Conservation (phyloP, 805 yeast species). For the Ogataea sp. region DNA sequence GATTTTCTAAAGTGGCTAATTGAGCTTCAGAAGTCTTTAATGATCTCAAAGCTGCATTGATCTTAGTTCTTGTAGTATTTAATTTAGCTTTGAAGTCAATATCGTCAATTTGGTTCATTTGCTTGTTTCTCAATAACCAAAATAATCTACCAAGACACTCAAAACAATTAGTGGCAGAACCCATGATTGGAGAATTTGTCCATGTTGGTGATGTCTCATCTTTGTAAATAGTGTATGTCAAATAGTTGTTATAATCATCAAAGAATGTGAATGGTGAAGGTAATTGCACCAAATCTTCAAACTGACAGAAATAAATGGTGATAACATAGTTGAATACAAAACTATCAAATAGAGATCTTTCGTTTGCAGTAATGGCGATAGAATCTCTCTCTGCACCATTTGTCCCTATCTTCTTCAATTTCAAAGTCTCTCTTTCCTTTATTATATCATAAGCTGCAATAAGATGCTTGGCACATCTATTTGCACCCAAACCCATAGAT, state of each 20-base stretch:
- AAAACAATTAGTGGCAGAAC: conserved; percentile 28
- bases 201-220: conserved; percentile 12
- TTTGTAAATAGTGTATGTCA: conserved; percentile 9
- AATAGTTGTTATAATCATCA: conserved; percentile 25
- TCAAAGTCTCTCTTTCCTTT: conserved; percentile 7
- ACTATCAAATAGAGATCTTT: conserved; percentile 4
- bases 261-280: conserved; percentile 35
- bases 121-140: conserved; percentile 22
- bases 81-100: background rate
- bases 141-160: conserved; percentile 30
- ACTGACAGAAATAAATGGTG: conserved; percentile 28
- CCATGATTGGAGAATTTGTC: conserved; percentile 31
- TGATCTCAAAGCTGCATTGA: conserved; percentile 22
- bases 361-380: background rate
- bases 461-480: conserved; percentile 25
- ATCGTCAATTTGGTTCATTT: background rate
- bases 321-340: conserved; percentile 35
- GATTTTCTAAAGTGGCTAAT: conserved; percentile 6
- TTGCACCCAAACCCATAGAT: conserved; percentile 18
- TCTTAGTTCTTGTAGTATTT: conserved; percentile 11
- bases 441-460: conserved; percentile 27
- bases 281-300: conserved; percentile 19
- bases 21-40: conserved; percentile 24
- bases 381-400: too few relatives aligned
- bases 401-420: conserved; percentile 1